Percentiles rank a stretch among this genome's conserved stretches.
Conservation (phyloP, 2,329 filamentous ascomycete genomes). For the Pestalotiopsis sp. region DNA sequence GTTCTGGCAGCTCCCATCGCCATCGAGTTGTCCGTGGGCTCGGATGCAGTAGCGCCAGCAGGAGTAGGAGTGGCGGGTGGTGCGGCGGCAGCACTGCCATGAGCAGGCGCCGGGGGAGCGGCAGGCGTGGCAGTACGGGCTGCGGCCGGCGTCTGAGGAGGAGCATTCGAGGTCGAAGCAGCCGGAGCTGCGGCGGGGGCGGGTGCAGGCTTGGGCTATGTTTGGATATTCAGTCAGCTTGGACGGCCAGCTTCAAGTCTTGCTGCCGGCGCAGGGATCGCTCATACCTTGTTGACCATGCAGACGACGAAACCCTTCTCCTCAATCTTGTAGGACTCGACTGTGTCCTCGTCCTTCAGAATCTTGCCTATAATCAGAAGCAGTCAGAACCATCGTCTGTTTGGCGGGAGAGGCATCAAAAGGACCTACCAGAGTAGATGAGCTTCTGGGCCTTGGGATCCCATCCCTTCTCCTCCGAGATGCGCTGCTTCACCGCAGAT, state of each 20-base stretch:
- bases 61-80: slow-evolving; percentile 56
- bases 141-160: slow-evolving; percentile 64
- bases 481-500: slow-evolving; percentile 88
- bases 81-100: slow-evolving; percentile 45
- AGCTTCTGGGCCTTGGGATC: slow-evolving; percentile 88
- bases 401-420: too few relatives aligned
- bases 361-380: slow-evolving; percentile 76
- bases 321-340: slow-evolving; percentile 96
- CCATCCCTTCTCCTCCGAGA: slow-evolving; percentile 90
- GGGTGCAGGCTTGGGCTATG: slow-evolving; percentile 71
- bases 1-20: slow-evolving; percentile 82
- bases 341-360: slow-evolving; percentile 93
- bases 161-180: slow-evolving; percentile 56
- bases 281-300: slow-evolving; percentile 89
- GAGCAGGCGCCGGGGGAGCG: slow-evolving; percentile 50
- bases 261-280: slow-evolving; percentile 1
- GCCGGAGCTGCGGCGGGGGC: slow-evolving; percentile 42
- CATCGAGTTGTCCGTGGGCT: slow-evolving; percentile 60
- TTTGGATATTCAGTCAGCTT: slow-evolving; percentile 15
- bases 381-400: too few relatives aligned
- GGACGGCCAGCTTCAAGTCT: slow-evolving; percentile 7
- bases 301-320: slow-evolving; percentile 99
- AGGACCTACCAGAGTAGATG: slow-evolving; percentile 85
- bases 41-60: slow-evolving; percentile 49
- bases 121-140: slow-evolving; percentile 51